phyloP scores from a whole-genome alignment of 31 red algal species.

The Asparagopsis taxiformis region DNA sequence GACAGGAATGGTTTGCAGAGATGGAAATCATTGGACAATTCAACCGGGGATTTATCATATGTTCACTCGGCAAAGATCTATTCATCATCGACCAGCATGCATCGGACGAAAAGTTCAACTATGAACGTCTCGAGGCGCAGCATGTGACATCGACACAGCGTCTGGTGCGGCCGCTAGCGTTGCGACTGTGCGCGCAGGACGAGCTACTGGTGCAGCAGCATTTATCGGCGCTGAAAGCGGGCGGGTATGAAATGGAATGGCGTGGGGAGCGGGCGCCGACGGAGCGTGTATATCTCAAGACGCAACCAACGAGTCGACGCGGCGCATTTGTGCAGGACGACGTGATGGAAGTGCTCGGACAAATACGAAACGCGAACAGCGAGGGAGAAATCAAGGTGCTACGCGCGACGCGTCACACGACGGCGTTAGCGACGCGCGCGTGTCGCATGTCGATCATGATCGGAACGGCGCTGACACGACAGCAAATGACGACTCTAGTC shows the following conservation, averaged over 20 bases:
- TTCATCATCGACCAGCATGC: slow-evolving; percentile 98
- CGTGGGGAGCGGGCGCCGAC: slow-evolving; percentile 32
- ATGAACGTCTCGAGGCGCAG: slow-evolving; percentile 53
- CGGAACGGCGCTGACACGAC: slow-evolving; percentile 54
- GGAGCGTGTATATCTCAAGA: slow-evolving; percentile 38
- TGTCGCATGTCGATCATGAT: slow-evolving; percentile 95
- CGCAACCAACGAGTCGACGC: slow-evolving; percentile 69
- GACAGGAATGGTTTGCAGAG: slow-evolving; percentile 72
- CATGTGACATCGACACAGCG: slow-evolving; percentile 43
- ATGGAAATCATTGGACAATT: slow-evolving; percentile 90
- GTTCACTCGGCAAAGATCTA: slow-evolving; percentile 40
- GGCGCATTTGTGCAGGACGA: slow-evolving; percentile 70
- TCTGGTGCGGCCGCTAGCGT: slow-evolving; percentile 47
- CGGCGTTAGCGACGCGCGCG: slow-evolving; percentile 77
- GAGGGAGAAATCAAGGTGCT: slow-evolving; percentile 22
- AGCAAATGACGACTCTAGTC: slow-evolving; percentile 68
- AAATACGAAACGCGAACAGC: too few relatives aligned
- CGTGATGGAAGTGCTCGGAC: slow-evolving; percentile 73
- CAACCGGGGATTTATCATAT: slow-evolving; percentile 86
- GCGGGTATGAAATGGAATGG: slow-evolving; percentile 65
- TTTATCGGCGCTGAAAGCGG: slow-evolving; percentile 35
- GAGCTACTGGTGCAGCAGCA: slow-evolving; percentile 66
- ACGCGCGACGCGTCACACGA: slow-evolving; percentile 50
- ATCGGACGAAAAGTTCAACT: slow-evolving; percentile 95
- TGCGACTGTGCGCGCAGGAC: slow-evolving; percentile 75